Evolutionary conservation across 768 basidiomycete species (phyloP), one percentile per base, ranked within the genome.

Genomic region (Mycena polygramma): DNA sequence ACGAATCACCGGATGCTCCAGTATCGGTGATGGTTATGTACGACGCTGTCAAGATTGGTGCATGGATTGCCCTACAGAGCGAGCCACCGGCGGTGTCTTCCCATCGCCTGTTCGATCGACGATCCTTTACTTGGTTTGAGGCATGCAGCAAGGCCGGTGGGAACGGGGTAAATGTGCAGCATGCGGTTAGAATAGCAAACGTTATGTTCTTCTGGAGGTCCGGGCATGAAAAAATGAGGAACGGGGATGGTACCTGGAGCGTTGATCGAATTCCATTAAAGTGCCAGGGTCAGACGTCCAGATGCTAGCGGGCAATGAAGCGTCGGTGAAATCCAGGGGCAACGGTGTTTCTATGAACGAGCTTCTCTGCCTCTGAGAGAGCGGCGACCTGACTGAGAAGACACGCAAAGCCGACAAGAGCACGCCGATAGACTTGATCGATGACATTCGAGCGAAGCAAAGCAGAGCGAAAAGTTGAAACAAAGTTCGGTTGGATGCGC

Each of bases 11-110:
- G 48, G 35, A 36, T 41, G 55, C 19, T 35, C 30, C 36, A 49
- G 57, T 35, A 67, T 66, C 58, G 59, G 22, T 67, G 58, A 67
- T 61, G 59, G 66, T 67, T 67, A 67, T 67, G 66, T 67, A 67
- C 59, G 7, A n/a, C 19, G 36, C 64, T 61, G 66, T 67, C 66
- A 67, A 3, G 24, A 26, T 51, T 30, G 39, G 20, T 19, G 51
- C 37, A 7, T 30, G 19, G 20, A 17, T 9, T 39, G 36, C 30
- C 30, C 15, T 41, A 41, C 2, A 41, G 41, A 11, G 41, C 11
- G 41, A 11, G 41, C 41, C 41, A 41, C 30, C 30, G 30, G 41
- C 41, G 41, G 41, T 41, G 43, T 22, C 41, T n/a, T 30, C 30
- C 30, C 30, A 30, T 30, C 30, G 30, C 30, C 15, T 19, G 10